Evolutionary conservation across 2,329 filamentous ascomycete genomes (phyloP).

Genomic region (Phyllosticta ampelicida): DNA sequence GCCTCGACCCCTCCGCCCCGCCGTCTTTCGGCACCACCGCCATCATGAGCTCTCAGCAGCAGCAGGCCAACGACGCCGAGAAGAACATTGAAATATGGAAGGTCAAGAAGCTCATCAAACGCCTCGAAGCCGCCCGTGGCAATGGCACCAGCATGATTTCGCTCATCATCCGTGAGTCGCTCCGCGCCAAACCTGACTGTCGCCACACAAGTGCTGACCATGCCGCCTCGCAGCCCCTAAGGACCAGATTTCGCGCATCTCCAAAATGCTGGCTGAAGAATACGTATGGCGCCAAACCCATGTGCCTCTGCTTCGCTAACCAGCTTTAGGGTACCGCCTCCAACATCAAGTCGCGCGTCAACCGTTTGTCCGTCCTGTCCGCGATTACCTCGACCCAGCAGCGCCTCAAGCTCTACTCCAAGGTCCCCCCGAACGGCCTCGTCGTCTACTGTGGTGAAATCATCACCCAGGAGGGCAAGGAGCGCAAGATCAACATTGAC

Average conservation of each 20-base stretch:
- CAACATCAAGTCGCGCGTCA: constrained; percentile 99
- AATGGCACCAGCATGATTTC: constrained; percentile 99
- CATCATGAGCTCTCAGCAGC: constrained; percentile 30
- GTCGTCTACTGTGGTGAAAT: constrained; percentile 99
- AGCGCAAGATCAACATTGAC: constrained; percentile 99
- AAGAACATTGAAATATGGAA: constrained; percentile 96
- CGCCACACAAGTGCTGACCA: constrained; percentile 1
- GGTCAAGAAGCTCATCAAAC: constrained; percentile 99
- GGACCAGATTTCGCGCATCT: constrained; percentile 89
- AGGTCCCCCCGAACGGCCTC: constrained; percentile 93
- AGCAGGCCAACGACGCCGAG: constrained; percentile 78
- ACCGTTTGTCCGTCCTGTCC: constrained; percentile 92
- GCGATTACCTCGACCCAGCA: constrained; percentile 99
- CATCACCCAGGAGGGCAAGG: constrained; percentile 94
- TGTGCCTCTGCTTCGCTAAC: constrained; percentile 17
- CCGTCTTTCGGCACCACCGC: constrained; percentile 7
- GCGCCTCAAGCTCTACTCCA: constrained; percentile 97
- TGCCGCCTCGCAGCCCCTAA: constrained; percentile 61
- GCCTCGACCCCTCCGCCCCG: constrained; percentile 1
- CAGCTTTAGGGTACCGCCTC: constrained; percentile 73
- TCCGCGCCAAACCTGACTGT: constrained; percentile 1
- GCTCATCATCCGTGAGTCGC: constrained; percentile 79
- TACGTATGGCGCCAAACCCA: constrained; percentile 48
- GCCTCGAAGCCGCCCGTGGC: constrained; percentile 89
- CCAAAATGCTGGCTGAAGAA: constrained; percentile 99